These are phyloP conservation scores for Areca catechu DNA, from an alignment of 176 grass and related monocot species.

Conservation along the genomic window DNA sequence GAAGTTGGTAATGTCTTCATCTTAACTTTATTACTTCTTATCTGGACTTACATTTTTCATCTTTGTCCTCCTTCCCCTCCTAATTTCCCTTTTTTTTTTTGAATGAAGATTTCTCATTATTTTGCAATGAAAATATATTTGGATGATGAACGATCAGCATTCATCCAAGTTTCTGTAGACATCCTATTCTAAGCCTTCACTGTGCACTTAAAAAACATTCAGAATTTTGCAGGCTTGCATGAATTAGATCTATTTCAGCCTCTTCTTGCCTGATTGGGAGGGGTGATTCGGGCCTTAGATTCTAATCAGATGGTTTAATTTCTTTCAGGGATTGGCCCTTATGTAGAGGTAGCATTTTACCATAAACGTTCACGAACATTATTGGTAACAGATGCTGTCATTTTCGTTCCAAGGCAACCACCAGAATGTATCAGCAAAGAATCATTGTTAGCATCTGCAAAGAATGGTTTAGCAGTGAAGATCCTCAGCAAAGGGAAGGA, in stretches of 20 bases:
- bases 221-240: no score
- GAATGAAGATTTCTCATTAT: background rate
- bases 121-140: background rate
- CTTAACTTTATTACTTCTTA: no score
- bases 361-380: slow-evolving; percentile 67
- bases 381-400: slow-evolving; percentile 84
- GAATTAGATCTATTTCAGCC: no score
- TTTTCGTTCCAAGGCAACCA: slow-evolving; percentile 71
- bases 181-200: no score
- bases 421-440: slow-evolving; percentile 88
- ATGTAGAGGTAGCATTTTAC: slow-evolving; percentile 90
- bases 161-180: no score
- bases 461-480: slow-evolving; percentile 91
- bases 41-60: no score
- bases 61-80: no score
- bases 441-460: slow-evolving; percentile 70
- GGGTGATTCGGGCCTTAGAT: background rate
- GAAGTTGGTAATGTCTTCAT: slow-evolving; percentile 63
- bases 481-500: slow-evolving; percentile 89
- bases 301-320: slow-evolving; percentile 9
- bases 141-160: background rate
- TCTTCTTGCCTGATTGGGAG: no score
- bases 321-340: slow-evolving; percentile 84
- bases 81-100: background rate
- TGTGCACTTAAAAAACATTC: no score